Conservation (phyloP, 345 rosid genomes). For the Kandelia obovata region DNA sequence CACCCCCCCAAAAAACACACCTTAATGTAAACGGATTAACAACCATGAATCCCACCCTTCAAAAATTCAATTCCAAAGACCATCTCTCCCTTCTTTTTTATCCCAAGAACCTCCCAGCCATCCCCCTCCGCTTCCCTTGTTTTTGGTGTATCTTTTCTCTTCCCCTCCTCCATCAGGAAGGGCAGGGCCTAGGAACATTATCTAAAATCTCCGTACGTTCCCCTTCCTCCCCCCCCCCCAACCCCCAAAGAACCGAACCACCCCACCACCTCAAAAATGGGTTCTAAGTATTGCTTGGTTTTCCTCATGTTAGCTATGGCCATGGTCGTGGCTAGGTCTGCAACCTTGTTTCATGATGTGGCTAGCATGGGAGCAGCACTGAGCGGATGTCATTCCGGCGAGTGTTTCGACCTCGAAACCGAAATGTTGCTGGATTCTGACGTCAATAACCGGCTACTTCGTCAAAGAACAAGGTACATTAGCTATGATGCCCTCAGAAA, state of each 20-base stretch:
- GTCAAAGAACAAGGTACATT: constrained; percentile 7
- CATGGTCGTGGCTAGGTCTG: constrained; percentile 24
- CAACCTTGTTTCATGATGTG: background rate
- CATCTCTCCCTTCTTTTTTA: too few relatives aligned
- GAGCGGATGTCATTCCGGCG: background rate
- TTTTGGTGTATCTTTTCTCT: constrained; percentile 27
- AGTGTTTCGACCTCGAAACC: constrained; percentile 6
- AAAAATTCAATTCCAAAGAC: background rate
- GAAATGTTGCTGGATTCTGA: constrained; percentile 43
- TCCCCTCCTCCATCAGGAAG: constrained; percentile 36
- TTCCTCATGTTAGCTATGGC: constrained; percentile 33
- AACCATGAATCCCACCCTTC: constrained; percentile 25
- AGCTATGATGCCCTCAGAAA: constrained; percentile 17
- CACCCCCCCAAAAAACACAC: constrained; percentile 6
- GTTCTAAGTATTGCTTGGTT: constrained; percentile 31
- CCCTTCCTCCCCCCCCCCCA: background rate
- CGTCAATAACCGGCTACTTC: constrained; percentile 28
- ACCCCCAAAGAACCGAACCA: too few relatives aligned
- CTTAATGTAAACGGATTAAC: constrained; percentile 17
- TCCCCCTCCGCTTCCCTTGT: background rate
- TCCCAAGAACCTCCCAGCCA: too few relatives aligned
- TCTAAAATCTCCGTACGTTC: background rate
- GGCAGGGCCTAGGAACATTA: constrained; percentile 19
- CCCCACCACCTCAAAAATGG: constrained; percentile 22
- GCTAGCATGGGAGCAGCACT: background rate